These are phyloP conservation scores for Lachancea quebecensis DNA, from an alignment of 805 yeast genomes.

Conservation along the genomic window DNA sequence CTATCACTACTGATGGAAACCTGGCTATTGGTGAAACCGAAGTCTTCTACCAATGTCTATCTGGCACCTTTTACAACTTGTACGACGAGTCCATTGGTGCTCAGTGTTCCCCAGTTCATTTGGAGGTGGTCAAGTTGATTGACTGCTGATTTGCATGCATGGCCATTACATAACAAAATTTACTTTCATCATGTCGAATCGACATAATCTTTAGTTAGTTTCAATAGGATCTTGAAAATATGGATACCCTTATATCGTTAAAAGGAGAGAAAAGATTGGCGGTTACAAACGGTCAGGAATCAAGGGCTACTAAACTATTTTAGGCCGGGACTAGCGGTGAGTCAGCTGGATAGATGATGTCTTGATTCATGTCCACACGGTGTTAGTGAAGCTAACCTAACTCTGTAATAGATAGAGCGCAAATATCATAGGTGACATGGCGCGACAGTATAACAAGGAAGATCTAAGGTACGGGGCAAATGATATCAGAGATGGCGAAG, in stretches of 20 bases:
- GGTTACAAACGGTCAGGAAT: too few relatives aligned
- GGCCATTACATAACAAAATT: background rate
- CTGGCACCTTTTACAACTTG: constrained; percentile 62
- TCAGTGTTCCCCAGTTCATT: constrained; percentile 51
- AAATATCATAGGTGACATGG: background rate
- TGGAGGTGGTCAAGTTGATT: constrained; percentile 44
- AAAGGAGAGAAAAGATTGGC: background rate
- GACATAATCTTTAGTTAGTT: background rate
- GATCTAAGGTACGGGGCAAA: background rate
- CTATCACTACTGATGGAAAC: constrained; percentile 46
- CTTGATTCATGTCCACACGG: background rate
- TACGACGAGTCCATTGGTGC: constrained; percentile 48
- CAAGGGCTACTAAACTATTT: too few relatives aligned
- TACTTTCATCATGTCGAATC: background rate
- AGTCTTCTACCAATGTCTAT: constrained; percentile 56
- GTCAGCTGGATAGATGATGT: too few relatives aligned
- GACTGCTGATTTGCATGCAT: constrained; percentile 34
- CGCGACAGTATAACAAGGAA: background rate
- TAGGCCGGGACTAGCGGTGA: too few relatives aligned
- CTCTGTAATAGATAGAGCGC: background rate
- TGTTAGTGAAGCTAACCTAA: background rate
- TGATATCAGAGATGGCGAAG: background rate
- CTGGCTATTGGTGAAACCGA: constrained; percentile 53
- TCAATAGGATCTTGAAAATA: background rate
- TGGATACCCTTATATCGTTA: background rate